Base-by-base conservation (phyloP, 495 filamentous ascomycete species). In the Friedmanniomyces endolithicus region DNA sequence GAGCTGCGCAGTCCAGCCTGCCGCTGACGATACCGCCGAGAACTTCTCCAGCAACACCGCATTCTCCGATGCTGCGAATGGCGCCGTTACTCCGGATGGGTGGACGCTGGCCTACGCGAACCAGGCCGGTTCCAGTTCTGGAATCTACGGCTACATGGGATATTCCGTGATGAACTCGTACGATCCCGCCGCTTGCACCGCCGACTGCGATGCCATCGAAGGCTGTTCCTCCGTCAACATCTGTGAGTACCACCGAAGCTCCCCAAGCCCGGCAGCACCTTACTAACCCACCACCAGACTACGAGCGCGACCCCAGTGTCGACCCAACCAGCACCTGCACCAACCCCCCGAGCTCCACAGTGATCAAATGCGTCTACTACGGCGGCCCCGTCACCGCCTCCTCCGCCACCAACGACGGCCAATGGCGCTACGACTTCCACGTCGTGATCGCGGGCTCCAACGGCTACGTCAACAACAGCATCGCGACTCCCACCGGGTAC, bases 191-290 rank as follows among this genome's bases (percentile, higher is more conserved):
- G 1, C 16, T 1, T 64, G 61, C 34, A 50, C 61, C 14, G 22
- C 47, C 3, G 16, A 49, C 11, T 64, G 61, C 43, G 46, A 56
- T 43, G 25, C 11, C 19, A 35, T 58, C 23, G 23, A 14, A 11
- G 54, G 45, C 23, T 64, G 74, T 57, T 56, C 60, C 27, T 66
- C 56, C 1, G 73, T 75, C 63, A 74, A 76, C 55, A 64, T 76
- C n/a, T 76, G 63, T 55, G 8, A 50, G 47, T 50, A 19, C 52
- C n/a, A 9, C 3, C 9, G 4, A 24, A 20, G 24, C 17, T 19
- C 11, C 37, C 3, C 37, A 41, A 41, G 3, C 17, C 6, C 24
- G 44, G 2, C 16, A 25, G 17, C 44, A 14, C 23, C 44, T n/a
- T 14, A 47, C 20, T 47, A 20, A 50, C 9, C 14, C 11, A 7